Base-by-base conservation (phyloP, 257 asterid genomes). In the Lithospermum erythrorhizon region DNA sequence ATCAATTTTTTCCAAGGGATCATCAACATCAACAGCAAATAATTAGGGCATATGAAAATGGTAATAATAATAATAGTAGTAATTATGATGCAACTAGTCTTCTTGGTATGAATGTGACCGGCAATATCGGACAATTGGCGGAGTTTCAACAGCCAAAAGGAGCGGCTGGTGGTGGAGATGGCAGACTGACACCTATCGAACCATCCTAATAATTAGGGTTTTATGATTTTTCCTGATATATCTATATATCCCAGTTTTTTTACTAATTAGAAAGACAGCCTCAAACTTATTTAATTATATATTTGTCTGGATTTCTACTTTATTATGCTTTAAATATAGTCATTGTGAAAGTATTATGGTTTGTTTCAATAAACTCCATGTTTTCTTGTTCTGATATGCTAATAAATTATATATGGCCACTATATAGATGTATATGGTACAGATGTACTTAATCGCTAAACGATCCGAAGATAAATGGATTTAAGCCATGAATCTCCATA, bases 91-190 rank as follows among this genome's bases (percentile, higher is more conserved):
- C 95, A 0, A 72, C 84, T 35, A 75, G 85, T 72, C 84, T 90
- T 19, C 83, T 90, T 0, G 85, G 88, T 0, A 79, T 88, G 82
- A 88, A 83, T 51, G 81, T 83, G 68, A 75, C 94, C 0, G 83
- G 87, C 0, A 77, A 85, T 47, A 74, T 83, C 23, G 59, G 60
- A 24, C 60, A 56, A 13, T 11, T 56, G 37, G 16, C 37, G 4
- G 37, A 56, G 60, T 56, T 56, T 24, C 60, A 56, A 18, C 60
- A 56, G 6, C 60, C 60, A 23, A 56, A 30, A 55, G 23, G 29
- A 23, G 60, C 60, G 27, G 60, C 60, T 23, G 60, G 20, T 2
- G 78, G 89, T 24, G 60, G 60, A 56, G 60, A 56, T 56, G 60
- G 60, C 37, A 56, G 60, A 56, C 60, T 20, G 18, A 56, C 60